Evolutionary conservation across 2,329 filamentous ascomycete species (phyloP).

Genomic region (Colletotrichum endophyticum): DNA sequence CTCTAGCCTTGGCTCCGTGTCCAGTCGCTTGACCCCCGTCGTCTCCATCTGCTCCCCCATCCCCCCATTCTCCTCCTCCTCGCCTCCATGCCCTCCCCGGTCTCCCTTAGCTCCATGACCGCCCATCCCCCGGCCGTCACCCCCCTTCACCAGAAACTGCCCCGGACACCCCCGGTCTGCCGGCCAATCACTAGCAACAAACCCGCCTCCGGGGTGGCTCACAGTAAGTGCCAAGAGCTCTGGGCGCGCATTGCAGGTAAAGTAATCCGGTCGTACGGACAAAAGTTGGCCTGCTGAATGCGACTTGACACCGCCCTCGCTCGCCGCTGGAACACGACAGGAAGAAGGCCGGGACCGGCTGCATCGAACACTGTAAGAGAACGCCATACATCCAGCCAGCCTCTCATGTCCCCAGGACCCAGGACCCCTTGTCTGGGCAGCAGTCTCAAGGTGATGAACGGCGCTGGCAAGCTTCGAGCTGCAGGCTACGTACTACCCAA

Average conservation of each 20-base stretch:
- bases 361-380: not conserved
- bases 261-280: slow-evolving; percentile 2
- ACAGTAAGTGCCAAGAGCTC: slow-evolving; percentile 6
- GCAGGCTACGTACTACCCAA: not conserved
- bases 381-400: not conserved
- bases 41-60: not conserved
- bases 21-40: not conserved
- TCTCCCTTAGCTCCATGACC: not conserved
- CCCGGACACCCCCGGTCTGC: not conserved
- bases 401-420: not conserved
- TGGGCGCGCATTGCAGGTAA: slow-evolving; percentile 6
- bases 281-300: not conserved
- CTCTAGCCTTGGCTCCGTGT: not conserved
- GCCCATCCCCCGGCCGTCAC: not conserved
- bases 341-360: not conserved
- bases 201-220: not conserved
- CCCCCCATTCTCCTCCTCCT: not conserved
- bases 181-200: not conserved
- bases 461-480: not conserved
- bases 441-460: not conserved
- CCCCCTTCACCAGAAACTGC: not conserved
- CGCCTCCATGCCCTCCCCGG: not conserved
- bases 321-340: not conserved
- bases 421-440: not conserved
- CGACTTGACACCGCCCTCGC: not conserved